Evolutionary conservation across 2,329 filamentous ascomycete species (phyloP).

Genomic region (Coniochaeta ligniaria): DNA sequence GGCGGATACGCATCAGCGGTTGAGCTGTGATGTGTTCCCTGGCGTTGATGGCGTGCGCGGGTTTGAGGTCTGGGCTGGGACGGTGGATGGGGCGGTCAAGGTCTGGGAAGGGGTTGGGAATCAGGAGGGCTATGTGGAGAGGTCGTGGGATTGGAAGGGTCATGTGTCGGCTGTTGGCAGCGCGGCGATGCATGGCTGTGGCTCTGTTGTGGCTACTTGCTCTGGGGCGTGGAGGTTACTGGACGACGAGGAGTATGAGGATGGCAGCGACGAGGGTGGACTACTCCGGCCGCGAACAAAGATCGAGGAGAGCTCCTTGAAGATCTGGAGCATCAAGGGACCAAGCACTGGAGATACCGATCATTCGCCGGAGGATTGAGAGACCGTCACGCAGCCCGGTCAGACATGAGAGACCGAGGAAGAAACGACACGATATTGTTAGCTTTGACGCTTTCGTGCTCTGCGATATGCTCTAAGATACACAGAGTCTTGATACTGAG

Average conservation of each 20-base stretch:
- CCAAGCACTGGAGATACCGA: slow-evolving; percentile 4
- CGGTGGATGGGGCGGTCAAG: slow-evolving; percentile 43
- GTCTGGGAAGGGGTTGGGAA: slow-evolving; percentile 52
- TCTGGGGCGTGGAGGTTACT: slow-evolving; percentile 43
- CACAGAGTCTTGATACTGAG: no score
- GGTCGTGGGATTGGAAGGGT: slow-evolving; percentile 43
- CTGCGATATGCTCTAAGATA: neutral
- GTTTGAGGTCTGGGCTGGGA: slow-evolving; percentile 58
- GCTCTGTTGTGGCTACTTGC: slow-evolving; percentile 49
- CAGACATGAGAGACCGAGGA: neutral
- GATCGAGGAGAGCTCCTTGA: slow-evolving; percentile 34
- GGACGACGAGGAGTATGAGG: slow-evolving; percentile 16
- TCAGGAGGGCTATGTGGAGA: slow-evolving; percentile 32
- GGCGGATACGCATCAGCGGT: slow-evolving; percentile 46
- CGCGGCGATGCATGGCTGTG: slow-evolving; percentile 43
- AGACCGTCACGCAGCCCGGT: neutral
- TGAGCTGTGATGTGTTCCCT: slow-evolving; percentile 48
- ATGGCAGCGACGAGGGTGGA: neutral
- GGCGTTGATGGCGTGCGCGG: slow-evolving; percentile 25
- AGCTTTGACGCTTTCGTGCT: neutral
- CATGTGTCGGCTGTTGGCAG: slow-evolving; percentile 41
- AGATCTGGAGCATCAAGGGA: slow-evolving; percentile 33
- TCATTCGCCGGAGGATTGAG: neutral
- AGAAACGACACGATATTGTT: neutral
- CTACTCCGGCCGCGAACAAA: slow-evolving; percentile 10